Evolutionary conservation across 83 land plant species (phyloP), one percentile per base, ranked within the genome.

Genomic region (Thuja plicata): DNA sequence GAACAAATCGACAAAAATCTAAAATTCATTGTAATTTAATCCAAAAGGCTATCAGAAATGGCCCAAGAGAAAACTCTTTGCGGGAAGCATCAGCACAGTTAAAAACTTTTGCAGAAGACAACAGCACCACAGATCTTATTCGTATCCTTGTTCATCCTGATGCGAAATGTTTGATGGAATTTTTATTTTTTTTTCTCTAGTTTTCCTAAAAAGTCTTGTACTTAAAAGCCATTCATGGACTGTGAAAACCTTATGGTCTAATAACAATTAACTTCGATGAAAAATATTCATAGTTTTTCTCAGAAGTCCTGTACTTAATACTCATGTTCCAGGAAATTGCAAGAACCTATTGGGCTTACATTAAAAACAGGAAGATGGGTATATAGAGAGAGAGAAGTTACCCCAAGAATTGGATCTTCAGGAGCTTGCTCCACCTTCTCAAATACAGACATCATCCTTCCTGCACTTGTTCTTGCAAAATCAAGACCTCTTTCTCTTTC

Each of bases 331-430:
- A 37, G 19, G 30, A 43, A 43, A 5, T 41, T 13, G 57, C 3
- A 54, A 54, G 57, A 54, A 15, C 19, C 57, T 15, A 54, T 54
- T 10, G 57, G 57, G 73, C 12, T 57, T 12, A 52, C 27, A 71
- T 41, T 43, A 87, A 89, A 9, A 37, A 80, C 43, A n/a, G 77
- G 11, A 62, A 34, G 52, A 76, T 35, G 87, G 76, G 38, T 7
- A 54, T 19, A 71, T 8, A 9, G 60, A 11, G 81, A 19, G 54
- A 52, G 38, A 88, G 77, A 40, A 32, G 43, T 52, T 91, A 98
- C 99, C 84, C 99, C 99, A 38, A 98, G 96, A 88, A 98, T 98
- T 16, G 99, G 96, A 92, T 98, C 99, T 86, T 98, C 99, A 15
- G 99, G 99, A 16, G 99, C 99, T 50, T 91, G 98, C 81, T 91